Evolutionary conservation across 2,329 filamentous ascomycete species (phyloP).

Genomic region (Penicillium sp.): DNA sequence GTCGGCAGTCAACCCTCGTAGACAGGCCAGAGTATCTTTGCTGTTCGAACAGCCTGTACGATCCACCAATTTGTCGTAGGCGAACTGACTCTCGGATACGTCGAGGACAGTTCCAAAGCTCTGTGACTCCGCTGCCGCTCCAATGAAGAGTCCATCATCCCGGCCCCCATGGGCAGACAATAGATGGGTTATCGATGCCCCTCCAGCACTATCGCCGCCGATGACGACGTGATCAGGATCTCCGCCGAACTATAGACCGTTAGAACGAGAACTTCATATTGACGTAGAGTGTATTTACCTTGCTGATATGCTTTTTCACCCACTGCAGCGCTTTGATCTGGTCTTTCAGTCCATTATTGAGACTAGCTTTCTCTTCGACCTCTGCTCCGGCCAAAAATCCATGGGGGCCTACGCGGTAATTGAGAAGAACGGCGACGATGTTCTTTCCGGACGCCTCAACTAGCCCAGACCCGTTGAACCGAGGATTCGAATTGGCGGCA

Average conservation of each 20-base stretch:
- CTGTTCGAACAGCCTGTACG: slow-evolving; percentile 44
- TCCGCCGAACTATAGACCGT: slow-evolving; percentile 56
- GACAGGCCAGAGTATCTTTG: slow-evolving; percentile 44
- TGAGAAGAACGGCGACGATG: slow-evolving; percentile 66
- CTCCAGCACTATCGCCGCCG: slow-evolving; percentile 64
- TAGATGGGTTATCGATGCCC: slow-evolving; percentile 57
- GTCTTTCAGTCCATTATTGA: slow-evolving; percentile 66
- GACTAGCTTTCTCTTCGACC: slow-evolving; percentile 44
- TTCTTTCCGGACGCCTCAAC: slow-evolving; percentile 53
- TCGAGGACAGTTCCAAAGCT: slow-evolving; percentile 49
- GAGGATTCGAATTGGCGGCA: slow-evolving; percentile 53
- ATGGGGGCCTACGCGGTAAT: slow-evolving; percentile 69
- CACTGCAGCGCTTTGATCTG: slow-evolving; percentile 64
- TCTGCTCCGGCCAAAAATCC: slow-evolving; percentile 63
- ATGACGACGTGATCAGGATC: slow-evolving; percentile 62
- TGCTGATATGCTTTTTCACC: slow-evolving; percentile 59
- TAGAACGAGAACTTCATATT: background rate
- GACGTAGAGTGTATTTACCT: slow-evolving; percentile 26
- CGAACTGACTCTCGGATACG: slow-evolving; percentile 46
- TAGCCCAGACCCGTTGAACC: slow-evolving; percentile 58
- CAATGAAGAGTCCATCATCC: slow-evolving; percentile 48
- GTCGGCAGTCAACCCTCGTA: slow-evolving; percentile 43
- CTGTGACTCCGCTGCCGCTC: slow-evolving; percentile 51
- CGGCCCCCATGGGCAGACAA: slow-evolving; percentile 51
- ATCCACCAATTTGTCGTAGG: slow-evolving; percentile 48